Base-by-base conservation (phyloP, 805 yeast species). In the Clavispora santaluciae region DNA sequence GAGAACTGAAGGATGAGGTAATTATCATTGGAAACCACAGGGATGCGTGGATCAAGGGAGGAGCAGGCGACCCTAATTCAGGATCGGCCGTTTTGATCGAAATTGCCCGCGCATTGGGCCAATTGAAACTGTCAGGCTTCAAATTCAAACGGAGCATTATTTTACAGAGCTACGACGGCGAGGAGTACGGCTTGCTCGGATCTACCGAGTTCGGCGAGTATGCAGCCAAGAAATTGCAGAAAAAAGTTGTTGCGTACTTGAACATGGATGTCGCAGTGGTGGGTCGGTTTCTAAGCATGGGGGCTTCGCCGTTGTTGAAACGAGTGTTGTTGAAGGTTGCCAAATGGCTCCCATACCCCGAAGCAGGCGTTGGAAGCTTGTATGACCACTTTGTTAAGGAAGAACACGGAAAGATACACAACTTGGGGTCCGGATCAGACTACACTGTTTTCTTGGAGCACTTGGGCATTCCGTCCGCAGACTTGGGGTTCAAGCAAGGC, bases 141-240 rank as follows among this genome's bases (percentile, higher is more conserved):
- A 75, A 73, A 53, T 95, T 95, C 9, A 58, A 75, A 38, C 68
- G 93, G 53, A 77, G 89, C 0, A 80, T 87, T 18, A 70, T 77
- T 40, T 67, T 87, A 35, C 82, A 83, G 0, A 79, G 86, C 22
- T 87, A 89, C 89, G 95, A 87, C 60, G 95, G 86, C 25, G 89
- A 81, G 49, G 87, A 81, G 54, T 76, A 75, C 46, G 91, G 85
- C 0, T 63, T 79, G 40, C 49, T 86, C 22, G 95, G 95, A 1
- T 79, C 89, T 0, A 81, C 93, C 0, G 93, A 86, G 53, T 84
- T 73, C 65, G 88, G 82, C 5, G 91, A 85, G 57, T 78, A 77
- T 40, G 66, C 76, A 41, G 72, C 70, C 2, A 55, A 65, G 20
- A 53, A 54, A 22, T 59, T 85, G 25, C 64, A 69, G 35, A 68